These are phyloP conservation scores for Aspergillus pseudoglaucus DNA, from an alignment of 2,329 filamentous ascomycete species.

Conservation along the genomic window DNA sequence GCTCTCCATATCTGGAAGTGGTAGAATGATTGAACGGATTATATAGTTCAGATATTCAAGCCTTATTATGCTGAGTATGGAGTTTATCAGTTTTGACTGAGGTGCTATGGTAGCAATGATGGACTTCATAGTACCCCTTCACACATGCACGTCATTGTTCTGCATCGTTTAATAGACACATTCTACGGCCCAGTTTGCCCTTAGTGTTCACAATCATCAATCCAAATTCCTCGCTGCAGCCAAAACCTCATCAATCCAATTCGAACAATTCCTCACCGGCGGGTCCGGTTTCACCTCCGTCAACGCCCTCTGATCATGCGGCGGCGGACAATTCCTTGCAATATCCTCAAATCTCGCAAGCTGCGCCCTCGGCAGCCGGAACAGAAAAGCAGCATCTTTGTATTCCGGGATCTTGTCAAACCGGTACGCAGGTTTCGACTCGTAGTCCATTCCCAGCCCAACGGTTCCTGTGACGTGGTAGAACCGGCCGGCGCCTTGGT, in stretches of 20 bases:
- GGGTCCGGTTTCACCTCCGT: constrained; percentile 1
- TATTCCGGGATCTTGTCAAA: background rate
- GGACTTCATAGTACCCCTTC: background rate
- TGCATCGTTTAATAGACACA: no score
- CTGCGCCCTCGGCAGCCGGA: background rate
- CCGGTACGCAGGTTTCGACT: background rate
- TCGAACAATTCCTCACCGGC: background rate
- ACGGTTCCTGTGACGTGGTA: constrained; percentile 1
- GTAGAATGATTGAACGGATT: constrained; percentile 28
- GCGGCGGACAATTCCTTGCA: background rate
- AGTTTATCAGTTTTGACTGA: background rate
- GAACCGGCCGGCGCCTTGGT: constrained; percentile 1
- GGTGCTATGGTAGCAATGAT: background rate
- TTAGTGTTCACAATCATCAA: background rate
- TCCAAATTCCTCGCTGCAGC: background rate
- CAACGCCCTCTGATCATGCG: constrained; percentile 1
- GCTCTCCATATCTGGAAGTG: constrained; percentile 24
- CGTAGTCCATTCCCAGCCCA: constrained; percentile 3
- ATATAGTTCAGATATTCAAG: constrained; percentile 22
- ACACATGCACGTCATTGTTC: no score
- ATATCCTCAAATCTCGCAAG: constrained; percentile 1
- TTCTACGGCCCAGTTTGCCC: no score
- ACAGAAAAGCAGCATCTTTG: background rate
- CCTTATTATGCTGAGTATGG: constrained; percentile 9
- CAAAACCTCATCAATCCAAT: constrained; percentile 3